Evolutionary conservation across 805 yeast genomes (phyloP), one percentile per base, ranked within the genome.

Genomic region (Yarrowia yakushimensis): DNA sequence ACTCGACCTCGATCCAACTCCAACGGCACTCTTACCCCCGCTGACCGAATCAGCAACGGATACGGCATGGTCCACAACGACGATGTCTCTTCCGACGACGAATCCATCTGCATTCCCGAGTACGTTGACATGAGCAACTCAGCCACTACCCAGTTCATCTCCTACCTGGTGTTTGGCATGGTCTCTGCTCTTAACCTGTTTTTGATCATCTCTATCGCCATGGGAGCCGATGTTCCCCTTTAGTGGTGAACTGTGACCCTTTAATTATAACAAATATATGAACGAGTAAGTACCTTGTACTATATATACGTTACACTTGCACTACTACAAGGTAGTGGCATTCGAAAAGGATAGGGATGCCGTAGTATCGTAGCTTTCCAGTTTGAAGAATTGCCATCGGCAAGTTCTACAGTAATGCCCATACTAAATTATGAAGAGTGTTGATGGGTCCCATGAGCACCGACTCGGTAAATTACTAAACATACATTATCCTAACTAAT

Each of bases 141-240:
- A 17, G 77, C 77, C 11, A 60, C 77, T 34, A 79, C 87, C 46
- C 77, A 87, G 3, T 71, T 78, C 43, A 50, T 77, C 0, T 89
- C 94, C 2, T 70, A 85, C 12, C 63, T 80, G 25, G 81, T 87
- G 13, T 90, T 96, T 90, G 81, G 81, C 0, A 78, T 85, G 23
- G 88, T 90, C 22, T 82, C 91, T 8, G 77, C 83, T 25, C 79
- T 90, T 69, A 90, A 90, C 69, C 75, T 86, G 64, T 90, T 87
- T 76, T 77, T 90, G 68, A 82, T 90, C 15, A 70, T 73, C 33
- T 75, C 84, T 28, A 81, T 79, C 73, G 64, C 77, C 8, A 62
- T 77, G 55, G 86, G 85, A 18, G 81, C 78, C 46, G 84, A 81
- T 61, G 81, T 81, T 34, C 83, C 82, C 62, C 74, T 82, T 59